Base-by-base conservation (phyloP, 2,329 filamentous ascomycete genomes). In the Hymenoscyphus fraxineus region DNA sequence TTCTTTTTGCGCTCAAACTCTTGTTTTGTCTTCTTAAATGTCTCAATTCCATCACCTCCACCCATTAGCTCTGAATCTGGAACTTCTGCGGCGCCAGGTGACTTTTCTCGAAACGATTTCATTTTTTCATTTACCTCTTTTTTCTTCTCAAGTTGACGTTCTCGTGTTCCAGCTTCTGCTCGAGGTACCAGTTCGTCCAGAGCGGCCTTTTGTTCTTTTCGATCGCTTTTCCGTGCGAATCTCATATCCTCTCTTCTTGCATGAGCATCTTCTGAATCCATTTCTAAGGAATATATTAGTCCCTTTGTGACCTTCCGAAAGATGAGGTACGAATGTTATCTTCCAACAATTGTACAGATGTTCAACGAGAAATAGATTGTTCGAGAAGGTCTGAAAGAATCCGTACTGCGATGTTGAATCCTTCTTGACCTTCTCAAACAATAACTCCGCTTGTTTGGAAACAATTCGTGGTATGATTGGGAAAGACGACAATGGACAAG, bases 61-160 rank as follows among this genome's bases (percentile, higher is more conserved):
- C 91, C 91, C 87, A 97, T 90, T 32, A 98, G 76, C 62, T 96
- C 90, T 16, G 80, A 80, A 13, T 96, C 93, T 0, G 83, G 83
- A 0, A 92, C 82, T 58, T 91, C 90, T 19, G 80, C 83, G 67
- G 77, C 80, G 0, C 85, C 87, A 0, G 88, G 85, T 13, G 87
- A 88, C 68, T 83, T 87, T 68, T 93, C 82, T 64, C 86, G 79
- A 73, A 96, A 97, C 12, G 85, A 83, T 32, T 87, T 85, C 80
- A 96, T 88, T 69, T 88, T 86, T 6, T 89, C 88, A 38, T 90
- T 89, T 5, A 85, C 80, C 67, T 90, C 89, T 40, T 83, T 84
- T 68, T 88, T 89, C 83, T 97, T 97, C 79, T 99, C 94, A 0
- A 98, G 82, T 73, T 87, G 85, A 12, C 94, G 87, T 78, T 97